phyloP scores from a whole-genome alignment of 148 eudicot genomes.

The Fagopyrum homotropicum region DNA sequence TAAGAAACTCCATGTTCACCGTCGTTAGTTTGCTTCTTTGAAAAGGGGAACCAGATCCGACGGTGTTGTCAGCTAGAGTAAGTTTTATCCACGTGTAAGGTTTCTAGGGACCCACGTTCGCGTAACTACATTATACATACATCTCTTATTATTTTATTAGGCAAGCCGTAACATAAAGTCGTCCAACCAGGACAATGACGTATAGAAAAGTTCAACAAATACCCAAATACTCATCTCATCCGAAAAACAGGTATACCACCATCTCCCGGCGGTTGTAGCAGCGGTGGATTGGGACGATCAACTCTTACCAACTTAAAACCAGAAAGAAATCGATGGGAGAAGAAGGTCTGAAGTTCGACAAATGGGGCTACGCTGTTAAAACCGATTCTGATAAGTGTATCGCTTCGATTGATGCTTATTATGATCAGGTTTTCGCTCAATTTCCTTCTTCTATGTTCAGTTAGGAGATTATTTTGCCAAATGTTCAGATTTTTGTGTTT shows the following conservation, averaged over 20 bases:
- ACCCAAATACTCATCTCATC: not conserved
- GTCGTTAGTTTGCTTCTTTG: too few relatives aligned
- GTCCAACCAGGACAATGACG: too few relatives aligned
- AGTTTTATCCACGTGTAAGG: too few relatives aligned
- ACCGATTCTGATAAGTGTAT: conserved; percentile 67
- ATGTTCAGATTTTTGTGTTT: not conserved
- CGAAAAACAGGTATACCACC: not conserved
- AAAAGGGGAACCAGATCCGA: too few relatives aligned
- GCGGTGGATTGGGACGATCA: not conserved
- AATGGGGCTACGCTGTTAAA: conserved; percentile 69
- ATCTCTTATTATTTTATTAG: too few relatives aligned
- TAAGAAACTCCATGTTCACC: too few relatives aligned
- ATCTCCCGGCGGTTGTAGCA: not conserved
- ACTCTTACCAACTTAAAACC: not conserved
- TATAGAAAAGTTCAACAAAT: too few relatives aligned
- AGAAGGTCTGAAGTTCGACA: conserved; percentile 35
- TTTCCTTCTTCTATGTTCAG: not conserved
- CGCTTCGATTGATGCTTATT: conserved; percentile 64
- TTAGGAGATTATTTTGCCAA: not conserved
- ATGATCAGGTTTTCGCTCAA: conserved; percentile 47
- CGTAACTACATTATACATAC: too few relatives aligned
- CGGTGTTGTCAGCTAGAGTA: too few relatives aligned
- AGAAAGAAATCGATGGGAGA: conserved; percentile 17
- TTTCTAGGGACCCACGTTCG: too few relatives aligned
- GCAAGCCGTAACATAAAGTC: too few relatives aligned